phyloP scores from a whole-genome alignment of 1,284 basidiomycete genomes.

The Cryptococcus sp. region DNA sequence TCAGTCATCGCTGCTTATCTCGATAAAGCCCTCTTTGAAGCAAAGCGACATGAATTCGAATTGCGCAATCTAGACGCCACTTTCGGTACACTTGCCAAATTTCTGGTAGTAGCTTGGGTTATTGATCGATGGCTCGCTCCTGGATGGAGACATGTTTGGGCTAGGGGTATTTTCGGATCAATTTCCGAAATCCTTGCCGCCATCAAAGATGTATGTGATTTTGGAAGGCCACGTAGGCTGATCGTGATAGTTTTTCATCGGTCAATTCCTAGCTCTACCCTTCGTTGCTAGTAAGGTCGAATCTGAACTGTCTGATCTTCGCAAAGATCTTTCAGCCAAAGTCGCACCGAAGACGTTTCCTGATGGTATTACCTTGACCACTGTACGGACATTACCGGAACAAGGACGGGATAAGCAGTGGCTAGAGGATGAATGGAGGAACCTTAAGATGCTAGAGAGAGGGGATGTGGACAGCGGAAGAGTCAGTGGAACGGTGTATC shows the following conservation, averaged over 20 bases:
- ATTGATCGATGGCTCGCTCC: background rate
- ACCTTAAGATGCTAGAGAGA: constrained; percentile 69
- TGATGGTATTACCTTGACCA: constrained; percentile 53
- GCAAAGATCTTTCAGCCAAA: constrained; percentile 61
- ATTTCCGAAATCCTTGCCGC: constrained; percentile 21
- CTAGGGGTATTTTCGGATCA: constrained; percentile 57
- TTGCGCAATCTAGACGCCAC: background rate
- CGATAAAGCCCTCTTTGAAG: background rate
- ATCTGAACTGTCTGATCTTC: constrained; percentile 64
- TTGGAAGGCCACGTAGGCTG: background rate
- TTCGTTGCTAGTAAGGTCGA: constrained; percentile 63
- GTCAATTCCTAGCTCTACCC: constrained; percentile 65
- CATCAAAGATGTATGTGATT: constrained; percentile 28
- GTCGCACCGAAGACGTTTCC: constrained; percentile 54
- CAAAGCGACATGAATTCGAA: background rate
- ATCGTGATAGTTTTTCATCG: constrained; percentile 45
- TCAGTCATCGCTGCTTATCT: background rate
- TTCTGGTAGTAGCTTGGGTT: background rate
- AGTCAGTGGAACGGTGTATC: constrained; percentile 82
- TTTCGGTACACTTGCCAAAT: background rate
- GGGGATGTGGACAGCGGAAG: constrained; percentile 58
- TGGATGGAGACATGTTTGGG: constrained; percentile 62
- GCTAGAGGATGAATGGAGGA: constrained; percentile 72
- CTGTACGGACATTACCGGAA: constrained; percentile 60
- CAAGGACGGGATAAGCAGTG: constrained; percentile 68